Base-by-base conservation (phyloP, 169 alveolate species). In the Condylostoma magnum region DNA sequence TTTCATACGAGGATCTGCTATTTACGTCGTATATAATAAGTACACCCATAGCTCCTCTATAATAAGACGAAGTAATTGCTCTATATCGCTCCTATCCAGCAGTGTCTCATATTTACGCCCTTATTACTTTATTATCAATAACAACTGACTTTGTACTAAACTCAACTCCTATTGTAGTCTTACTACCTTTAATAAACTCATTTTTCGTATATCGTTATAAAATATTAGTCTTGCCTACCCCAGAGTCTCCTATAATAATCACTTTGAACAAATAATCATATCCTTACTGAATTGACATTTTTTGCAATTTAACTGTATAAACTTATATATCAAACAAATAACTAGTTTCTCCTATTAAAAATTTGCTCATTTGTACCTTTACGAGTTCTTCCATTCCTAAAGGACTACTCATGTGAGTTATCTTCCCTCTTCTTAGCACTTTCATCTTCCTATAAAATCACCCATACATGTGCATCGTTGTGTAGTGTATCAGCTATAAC, bases 181-280 rank as follows among this genome's bases (percentile, higher is more conserved):
- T 90, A 85, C 89, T 90, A 73, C 92, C 87, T 55, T 90, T 95
- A 22, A 92, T 81, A 80, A 90, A 94, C 43, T 25, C 27, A 70
- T 33, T 52, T 65, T 72, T 96, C 20, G 99, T 96, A 65, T 95
- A 97, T 28, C 99, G 90, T 66, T 96, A 91, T 18, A 97, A 86
- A 37, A 97, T 87, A 56, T 98, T 96, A 3, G 99, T 94, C 76
- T 97, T 97, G 27, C 99, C 99, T 0, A 97, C 99, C 25, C 99
- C 98, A 28, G 99, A 92, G 76, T 97, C 99, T 8, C 99, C 99
- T 58, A 97, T 93, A 10, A 97, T 93, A 53, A 97, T 97, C 60
- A 97, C 85, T 89, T 97, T 97, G 91, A 96, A 97, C n/a, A n/a
- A n/a, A n/a, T n/a, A n/a, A n/a, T n/a, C n/a, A n/a, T n/a, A n/a